phyloP scores from a whole-genome alignment of 768 basidiomycete genomes.

The Russula compacta region DNA sequence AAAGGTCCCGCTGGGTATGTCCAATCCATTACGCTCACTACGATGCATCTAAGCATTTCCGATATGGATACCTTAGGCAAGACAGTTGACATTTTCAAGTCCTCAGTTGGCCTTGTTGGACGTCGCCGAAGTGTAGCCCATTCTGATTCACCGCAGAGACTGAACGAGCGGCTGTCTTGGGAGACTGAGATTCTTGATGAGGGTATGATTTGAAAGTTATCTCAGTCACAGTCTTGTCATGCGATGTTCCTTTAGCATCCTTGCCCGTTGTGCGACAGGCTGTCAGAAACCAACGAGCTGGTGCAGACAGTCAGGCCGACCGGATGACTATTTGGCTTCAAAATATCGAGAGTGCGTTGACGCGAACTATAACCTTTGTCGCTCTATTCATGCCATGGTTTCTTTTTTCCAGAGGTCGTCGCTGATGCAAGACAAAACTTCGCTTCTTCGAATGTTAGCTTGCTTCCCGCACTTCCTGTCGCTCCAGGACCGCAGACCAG shows the following conservation, averaged over 20 bases:
- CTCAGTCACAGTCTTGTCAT: not conserved
- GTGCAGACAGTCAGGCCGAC: constrained; percentile 47
- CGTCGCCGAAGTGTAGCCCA: not conserved
- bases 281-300: constrained; percentile 41
- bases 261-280: constrained; percentile 47
- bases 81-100: constrained; percentile 58
- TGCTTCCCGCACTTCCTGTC: constrained; percentile 55
- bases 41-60: not conserved
- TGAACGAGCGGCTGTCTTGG: constrained; percentile 36
- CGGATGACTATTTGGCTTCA: constrained; percentile 77
- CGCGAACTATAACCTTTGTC: not conserved
- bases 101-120: constrained; percentile 31
- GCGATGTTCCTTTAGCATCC: constrained; percentile 28
- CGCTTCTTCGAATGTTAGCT: constrained; percentile 38
- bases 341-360: constrained; percentile 68
- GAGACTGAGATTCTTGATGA: constrained; percentile 37
- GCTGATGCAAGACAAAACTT: constrained; percentile 75
- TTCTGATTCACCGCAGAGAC: constrained; percentile 19
- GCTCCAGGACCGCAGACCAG: constrained; percentile 27
- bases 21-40: no score
- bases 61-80: constrained; percentile 39
- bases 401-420: constrained; percentile 52
- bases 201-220: constrained; percentile 26
- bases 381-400: not conserved
- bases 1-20: constrained; percentile 63